A percentile compares a stretch with the other conserved stretches of the same genome.
Conservation (phyloP, 116 monocot genomes). For the Cymodocea nodosa region DNA sequence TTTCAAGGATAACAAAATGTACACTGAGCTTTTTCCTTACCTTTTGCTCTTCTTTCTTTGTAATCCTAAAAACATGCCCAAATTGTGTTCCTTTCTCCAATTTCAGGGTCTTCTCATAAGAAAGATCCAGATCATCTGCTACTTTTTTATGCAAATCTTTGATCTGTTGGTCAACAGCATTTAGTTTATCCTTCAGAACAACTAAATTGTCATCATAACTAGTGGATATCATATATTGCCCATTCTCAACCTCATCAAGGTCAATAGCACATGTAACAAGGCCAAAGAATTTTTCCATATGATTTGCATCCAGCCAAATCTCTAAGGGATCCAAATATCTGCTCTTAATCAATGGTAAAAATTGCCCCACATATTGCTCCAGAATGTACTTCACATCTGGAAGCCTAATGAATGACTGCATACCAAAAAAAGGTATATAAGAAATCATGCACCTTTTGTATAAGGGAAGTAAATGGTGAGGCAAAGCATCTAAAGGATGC, state of each 20-base stretch:
- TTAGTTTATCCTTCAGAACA: slow-evolving; percentile 53
- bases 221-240: slow-evolving; percentile 89
- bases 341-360: slow-evolving; percentile 43
- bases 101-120: slow-evolving; percentile 76
- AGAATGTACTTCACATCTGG: slow-evolving; percentile 65
- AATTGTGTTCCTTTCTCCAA: slow-evolving; percentile 82
- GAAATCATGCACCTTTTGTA: not conserved
- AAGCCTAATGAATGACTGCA: slow-evolving; percentile 72
- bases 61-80: slow-evolving; percentile 97
- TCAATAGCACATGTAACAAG: slow-evolving; percentile 77
- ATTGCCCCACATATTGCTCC: slow-evolving; percentile 61
- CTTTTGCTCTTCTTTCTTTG: slow-evolving; percentile 99
- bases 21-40: slow-evolving; percentile 71
- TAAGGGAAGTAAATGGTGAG: no score
- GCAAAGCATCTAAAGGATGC: no score
- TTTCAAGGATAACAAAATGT: slow-evolving; percentile 78
- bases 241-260: slow-evolving; percentile 77
- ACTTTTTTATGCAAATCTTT: slow-evolving; percentile 58
- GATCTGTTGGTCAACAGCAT: slow-evolving; percentile 55
- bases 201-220: slow-evolving; percentile 54
- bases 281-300: slow-evolving; percentile 46
- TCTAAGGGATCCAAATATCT: slow-evolving; percentile 47
- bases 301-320: slow-evolving; percentile 42
- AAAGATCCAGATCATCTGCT: slow-evolving; percentile 77
- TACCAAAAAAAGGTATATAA: slow-evolving; percentile 5